Evolutionary conservation across 305 asterid genomes (phyloP).

Genomic region (Solanum hybrid): DNA sequence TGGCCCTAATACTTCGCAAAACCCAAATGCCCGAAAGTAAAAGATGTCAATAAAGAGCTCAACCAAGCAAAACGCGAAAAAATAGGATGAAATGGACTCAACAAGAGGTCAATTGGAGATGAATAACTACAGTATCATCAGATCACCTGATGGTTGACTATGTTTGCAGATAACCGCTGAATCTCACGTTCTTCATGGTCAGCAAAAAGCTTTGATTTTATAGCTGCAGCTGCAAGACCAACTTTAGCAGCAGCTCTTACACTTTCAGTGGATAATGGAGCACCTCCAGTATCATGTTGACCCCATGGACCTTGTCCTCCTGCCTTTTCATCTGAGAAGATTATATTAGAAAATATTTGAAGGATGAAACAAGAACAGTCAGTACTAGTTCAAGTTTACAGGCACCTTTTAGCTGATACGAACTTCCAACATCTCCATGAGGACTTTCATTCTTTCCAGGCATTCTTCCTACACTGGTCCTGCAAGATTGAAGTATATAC

Average conservation of each 20-base stretch:
- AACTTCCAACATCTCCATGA: constrained; percentile 28
- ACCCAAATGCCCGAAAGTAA: background rate
- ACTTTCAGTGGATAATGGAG: constrained; percentile 47
- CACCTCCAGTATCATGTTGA: constrained; percentile 45
- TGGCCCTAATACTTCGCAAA: background rate
- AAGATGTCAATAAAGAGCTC: background rate
- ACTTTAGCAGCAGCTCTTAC: constrained; percentile 76
- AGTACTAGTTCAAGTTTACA: background rate
- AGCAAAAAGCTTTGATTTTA: constrained; percentile 93
- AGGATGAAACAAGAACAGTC: constrained; percentile 4
- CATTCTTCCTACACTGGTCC: constrained; percentile 17
- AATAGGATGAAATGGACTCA: constrained; percentile 2
- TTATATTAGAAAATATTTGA: constrained; percentile 9
- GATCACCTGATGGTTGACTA: constrained; percentile 82
- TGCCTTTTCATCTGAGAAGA: constrained; percentile 20
- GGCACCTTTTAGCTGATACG: constrained; percentile 36
- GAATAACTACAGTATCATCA: background rate
- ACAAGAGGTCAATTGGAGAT: background rate
- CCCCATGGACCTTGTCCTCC: constrained; percentile 41
- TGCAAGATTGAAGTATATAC: background rate
- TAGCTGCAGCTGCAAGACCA: constrained; percentile 93
- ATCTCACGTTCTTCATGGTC: constrained; percentile 99
- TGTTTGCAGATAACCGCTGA: constrained; percentile 92
- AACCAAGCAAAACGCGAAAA: background rate
- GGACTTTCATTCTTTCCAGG: constrained; percentile 40